Percentiles rank a stretch among this genome's conserved stretches.
phyloP scores from a whole-genome alignment of 805 yeast genomes.

The Metschnikowia matae region DNA sequence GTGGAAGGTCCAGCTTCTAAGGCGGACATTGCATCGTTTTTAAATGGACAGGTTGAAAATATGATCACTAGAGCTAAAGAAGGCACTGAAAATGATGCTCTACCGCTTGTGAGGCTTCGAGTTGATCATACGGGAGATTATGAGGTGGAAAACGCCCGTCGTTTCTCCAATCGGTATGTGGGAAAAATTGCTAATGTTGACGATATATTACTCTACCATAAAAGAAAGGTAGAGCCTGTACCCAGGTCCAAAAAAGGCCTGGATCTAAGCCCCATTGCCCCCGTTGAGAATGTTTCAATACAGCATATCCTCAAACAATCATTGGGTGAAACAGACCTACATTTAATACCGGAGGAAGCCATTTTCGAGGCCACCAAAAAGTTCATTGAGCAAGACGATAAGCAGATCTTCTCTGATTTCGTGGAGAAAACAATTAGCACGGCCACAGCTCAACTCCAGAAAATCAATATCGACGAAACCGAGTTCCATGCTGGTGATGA shows the following conservation, averaged over 20 bases:
- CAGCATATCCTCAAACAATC: slow-evolving; percentile 61
- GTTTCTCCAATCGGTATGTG: slow-evolving; percentile 86
- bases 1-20: slow-evolving; percentile 59
- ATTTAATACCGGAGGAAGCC: slow-evolving; percentile 70
- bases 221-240: slow-evolving; percentile 32
- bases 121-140: slow-evolving; percentile 90
- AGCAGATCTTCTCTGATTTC: slow-evolving; percentile 60
- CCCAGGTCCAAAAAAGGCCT: slow-evolving; percentile 7
- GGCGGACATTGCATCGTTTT: slow-evolving; percentile 54
- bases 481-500: slow-evolving; percentile 29
- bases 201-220: slow-evolving; percentile 72
- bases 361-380: slow-evolving; percentile 67
- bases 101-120: slow-evolving; percentile 76
- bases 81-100: slow-evolving; percentile 5
- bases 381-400: slow-evolving; percentile 82
- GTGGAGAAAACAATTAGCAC: slow-evolving; percentile 52
- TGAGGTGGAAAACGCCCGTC: slow-evolving; percentile 85
- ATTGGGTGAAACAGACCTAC: slow-evolving; percentile 58
- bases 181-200: slow-evolving; percentile 90
- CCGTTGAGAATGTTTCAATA: slow-evolving; percentile 24
- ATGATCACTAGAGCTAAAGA: slow-evolving; percentile 54
- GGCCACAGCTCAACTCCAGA: slow-evolving; percentile 47
- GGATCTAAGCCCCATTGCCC: slow-evolving; percentile 2
- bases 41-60: slow-evolving; percentile 60
- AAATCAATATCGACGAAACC: slow-evolving; percentile 41